Base-by-base conservation (phyloP, 306 rosid genomes). In the Pueraria montana region DNA sequence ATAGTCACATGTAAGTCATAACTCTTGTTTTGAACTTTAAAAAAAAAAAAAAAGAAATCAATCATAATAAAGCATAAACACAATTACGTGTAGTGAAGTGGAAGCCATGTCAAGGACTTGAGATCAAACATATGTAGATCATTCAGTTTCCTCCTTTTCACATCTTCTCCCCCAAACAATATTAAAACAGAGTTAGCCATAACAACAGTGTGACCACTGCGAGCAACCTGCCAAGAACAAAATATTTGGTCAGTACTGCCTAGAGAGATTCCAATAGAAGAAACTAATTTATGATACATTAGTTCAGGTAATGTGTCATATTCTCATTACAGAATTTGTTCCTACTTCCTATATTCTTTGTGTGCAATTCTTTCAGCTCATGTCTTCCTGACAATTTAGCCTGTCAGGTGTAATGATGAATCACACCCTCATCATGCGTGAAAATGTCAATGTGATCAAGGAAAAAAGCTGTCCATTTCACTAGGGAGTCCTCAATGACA, bases 91-190 rank as follows among this genome's bases (percentile, higher is more conserved):
- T 86, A 90, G 86, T 85, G 94, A 74, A 94, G 99, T 40, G 98
- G 99, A 62, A 96, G 96, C 99, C 99, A 96, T 62, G 97, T 96
- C 72, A 89, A 87, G 21, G 99, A 91, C 85, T 96, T 94, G 67
- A 94, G 94, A 90, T 96, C 99, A 91, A 90, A 96, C 99, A 92
- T 94, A 84, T 96, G 98, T 13, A 96, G 93, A 83, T 96, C 99
- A 86, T 94, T 94, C 68, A 94, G 89, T 79, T 94, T 96, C 89
- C 90, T 91, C 88, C 88, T 86, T 86, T 90, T 94, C 27, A 90
- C 85, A 89, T 94, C 98, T 89, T 94, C 99, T 70, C 98, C 99
- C 17, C 99, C 99, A 85, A 94, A 96, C 74, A 96, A 83, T 80
- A 94, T 89, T 76, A 96, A 87, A 71, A 76, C 87, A 79, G 95